Percentiles rank a stretch among this genome's conserved stretches.
Conservation (phyloP, 108 stramenopile genomes). For the Aurantiochytrium sp. region DNA sequence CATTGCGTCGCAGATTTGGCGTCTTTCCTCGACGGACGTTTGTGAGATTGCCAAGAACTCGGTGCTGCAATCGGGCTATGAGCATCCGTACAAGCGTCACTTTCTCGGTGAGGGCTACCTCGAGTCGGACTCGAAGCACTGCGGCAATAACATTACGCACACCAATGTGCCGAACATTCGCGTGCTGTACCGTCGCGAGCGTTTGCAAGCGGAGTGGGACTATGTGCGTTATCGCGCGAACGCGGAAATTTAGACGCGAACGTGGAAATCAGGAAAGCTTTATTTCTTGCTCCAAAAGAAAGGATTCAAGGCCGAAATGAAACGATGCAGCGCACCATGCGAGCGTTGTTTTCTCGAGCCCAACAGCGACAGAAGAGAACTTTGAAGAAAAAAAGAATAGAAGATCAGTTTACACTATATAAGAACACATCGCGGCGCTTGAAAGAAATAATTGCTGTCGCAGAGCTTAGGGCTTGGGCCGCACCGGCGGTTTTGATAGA, state of each 20-base stretch:
- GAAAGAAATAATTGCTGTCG: background rate
- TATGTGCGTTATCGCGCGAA: background rate
- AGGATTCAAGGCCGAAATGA: no score
- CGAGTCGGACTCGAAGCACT: background rate
- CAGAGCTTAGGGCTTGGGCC: background rate
- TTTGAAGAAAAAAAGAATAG: background rate
- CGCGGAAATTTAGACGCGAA: background rate
- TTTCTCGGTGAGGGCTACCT: conserved; percentile 83
- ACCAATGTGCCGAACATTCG: conserved; percentile 57
- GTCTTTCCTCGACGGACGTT: conserved; percentile 89
- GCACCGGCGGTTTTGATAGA: background rate
- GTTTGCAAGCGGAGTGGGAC: background rate
- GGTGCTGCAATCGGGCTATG: conserved; percentile 89
- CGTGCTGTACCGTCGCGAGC: conserved; percentile 45
- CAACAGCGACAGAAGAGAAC: no score
- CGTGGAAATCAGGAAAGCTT: no score
- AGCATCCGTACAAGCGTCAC: conserved; percentile 80
- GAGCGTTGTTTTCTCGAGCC: no score
- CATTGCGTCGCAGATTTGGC: conserved; percentile 88
- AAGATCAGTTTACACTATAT: background rate
- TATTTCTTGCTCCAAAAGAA: no score
- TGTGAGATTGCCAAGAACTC: conserved; percentile 94
- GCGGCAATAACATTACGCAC: conserved; percentile 42
- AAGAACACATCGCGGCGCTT: background rate
- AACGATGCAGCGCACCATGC: no score